Conservation (phyloP, 192 early-diverging fungal species). For the Polychytrium aggregatum region DNA sequence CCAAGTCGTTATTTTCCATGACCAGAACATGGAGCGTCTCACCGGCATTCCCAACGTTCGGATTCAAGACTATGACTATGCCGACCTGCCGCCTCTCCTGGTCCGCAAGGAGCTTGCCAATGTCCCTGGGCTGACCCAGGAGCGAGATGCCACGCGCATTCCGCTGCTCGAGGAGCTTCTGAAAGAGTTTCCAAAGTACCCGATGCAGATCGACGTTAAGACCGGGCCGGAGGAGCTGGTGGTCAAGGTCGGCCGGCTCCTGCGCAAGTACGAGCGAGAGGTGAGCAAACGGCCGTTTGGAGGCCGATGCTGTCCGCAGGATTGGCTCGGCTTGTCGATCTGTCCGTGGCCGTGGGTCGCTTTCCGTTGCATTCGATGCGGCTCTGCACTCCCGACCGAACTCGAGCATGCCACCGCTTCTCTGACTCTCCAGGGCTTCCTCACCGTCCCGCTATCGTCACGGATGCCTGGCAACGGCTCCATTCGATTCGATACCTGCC, state of each 20-base stretch:
- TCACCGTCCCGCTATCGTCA: too few species aligned
- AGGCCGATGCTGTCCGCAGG: too few species aligned
- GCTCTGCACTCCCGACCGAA: too few species aligned
- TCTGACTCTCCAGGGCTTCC: too few species aligned
- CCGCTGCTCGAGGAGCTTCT: conserved; percentile 26
- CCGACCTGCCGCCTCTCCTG: conserved; percentile 27
- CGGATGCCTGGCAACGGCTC: too few species aligned
- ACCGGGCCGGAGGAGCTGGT: conserved; percentile 25
- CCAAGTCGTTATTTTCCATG: conserved; percentile 35
- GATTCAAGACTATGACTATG: conserved; percentile 22
- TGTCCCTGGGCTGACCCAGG: conserved; percentile 1
- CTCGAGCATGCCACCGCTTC: too few species aligned
- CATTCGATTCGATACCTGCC: too few species aligned
- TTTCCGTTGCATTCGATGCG: too few species aligned
- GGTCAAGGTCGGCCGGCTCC: conserved; percentile 23
- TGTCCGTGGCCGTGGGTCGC: too few species aligned
- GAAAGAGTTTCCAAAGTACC: conserved; percentile 24
- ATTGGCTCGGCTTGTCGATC: too few species aligned
- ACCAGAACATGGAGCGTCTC: conserved; percentile 17
- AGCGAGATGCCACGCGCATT: conserved; percentile 23
- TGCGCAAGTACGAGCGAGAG: conserved; percentile 17
- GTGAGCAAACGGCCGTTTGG: too few species aligned
- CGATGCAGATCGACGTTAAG: conserved; percentile 41
- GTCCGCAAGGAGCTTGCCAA: conserved; percentile 11
- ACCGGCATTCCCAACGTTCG: conserved; percentile 20